Conservation (phyloP, 1,284 basidiomycete genomes). For the Golubevia sp. region DNA sequence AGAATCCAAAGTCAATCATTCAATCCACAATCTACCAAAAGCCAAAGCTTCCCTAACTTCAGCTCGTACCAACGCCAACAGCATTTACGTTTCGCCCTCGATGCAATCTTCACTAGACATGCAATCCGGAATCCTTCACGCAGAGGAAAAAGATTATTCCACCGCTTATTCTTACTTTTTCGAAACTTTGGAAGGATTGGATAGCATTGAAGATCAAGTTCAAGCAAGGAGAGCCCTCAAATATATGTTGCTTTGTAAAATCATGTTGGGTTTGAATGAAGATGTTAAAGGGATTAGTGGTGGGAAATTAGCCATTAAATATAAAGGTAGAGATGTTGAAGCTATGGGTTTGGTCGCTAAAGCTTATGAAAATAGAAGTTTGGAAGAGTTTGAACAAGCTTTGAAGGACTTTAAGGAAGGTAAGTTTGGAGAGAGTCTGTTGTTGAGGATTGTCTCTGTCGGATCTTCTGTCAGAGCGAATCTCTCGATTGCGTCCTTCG, state of each 20-base stretch:
- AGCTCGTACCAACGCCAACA: constrained; percentile 54
- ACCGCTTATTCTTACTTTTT: constrained; percentile 61
- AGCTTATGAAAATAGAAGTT: constrained; percentile 48
- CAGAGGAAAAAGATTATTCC: constrained; percentile 60
- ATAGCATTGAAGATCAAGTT: constrained; percentile 9
- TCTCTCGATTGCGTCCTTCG: no score
- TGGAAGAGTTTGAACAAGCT: constrained; percentile 51
- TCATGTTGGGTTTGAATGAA: constrained; percentile 58
- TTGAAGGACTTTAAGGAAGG: constrained; percentile 51
- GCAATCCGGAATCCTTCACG: constrained; percentile 56
- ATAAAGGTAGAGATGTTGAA: constrained; percentile 47
- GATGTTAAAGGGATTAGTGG: constrained; percentile 49
- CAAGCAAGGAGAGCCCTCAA: constrained; percentile 52
- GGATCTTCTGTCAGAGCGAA: no score
- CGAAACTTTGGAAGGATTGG: constrained; percentile 57
- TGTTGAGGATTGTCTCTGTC: no score
- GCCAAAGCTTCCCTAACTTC: constrained; percentile 57
- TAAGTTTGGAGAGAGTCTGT: no score
- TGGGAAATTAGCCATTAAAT: constrained; percentile 55
- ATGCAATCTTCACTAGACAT: constrained; percentile 59
- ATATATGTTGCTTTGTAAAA: constrained; percentile 61
- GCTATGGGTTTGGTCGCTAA: constrained; percentile 58
- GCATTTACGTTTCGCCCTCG: constrained; percentile 60
- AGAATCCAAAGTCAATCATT: constrained; percentile 56
- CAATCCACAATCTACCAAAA: constrained; percentile 57